Percentiles rank a stretch among this genome's conserved stretches.
These are phyloP conservation scores for Fusarium sublunatum DNA, from an alignment of 2,329 filamentous ascomycete genomes.

Conservation along the genomic window DNA sequence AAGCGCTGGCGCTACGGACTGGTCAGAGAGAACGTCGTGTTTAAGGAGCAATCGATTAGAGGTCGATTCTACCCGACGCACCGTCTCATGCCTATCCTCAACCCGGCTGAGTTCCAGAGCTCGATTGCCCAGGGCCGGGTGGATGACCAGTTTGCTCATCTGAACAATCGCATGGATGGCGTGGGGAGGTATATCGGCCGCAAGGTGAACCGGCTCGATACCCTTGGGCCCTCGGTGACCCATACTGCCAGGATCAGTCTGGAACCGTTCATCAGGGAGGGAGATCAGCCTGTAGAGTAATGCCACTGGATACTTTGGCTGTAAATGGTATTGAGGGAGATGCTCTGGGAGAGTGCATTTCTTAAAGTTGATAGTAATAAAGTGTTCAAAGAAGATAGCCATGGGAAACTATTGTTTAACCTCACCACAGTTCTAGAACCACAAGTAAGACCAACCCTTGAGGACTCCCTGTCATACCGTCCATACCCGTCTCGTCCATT, in stretches of 20 bases:
- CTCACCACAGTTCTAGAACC: constrained; percentile 5
- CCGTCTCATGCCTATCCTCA: constrained; percentile 63
- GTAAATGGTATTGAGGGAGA: constrained; percentile 12
- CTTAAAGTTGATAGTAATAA: constrained; percentile 7
- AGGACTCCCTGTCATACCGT: neutral
- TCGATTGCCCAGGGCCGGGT: constrained; percentile 54
- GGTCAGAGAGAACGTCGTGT: constrained; percentile 58
- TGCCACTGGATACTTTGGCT: constrained; percentile 2
- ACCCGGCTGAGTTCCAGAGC: constrained; percentile 53
- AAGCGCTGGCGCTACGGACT: constrained; percentile 54
- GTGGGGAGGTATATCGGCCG: constrained; percentile 55
- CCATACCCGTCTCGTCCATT: constrained; percentile 4
- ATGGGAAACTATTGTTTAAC: neutral
- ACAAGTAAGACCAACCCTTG: neutral
- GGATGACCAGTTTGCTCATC: constrained; percentile 58
- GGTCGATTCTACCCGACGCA: constrained; percentile 70
- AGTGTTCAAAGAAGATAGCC: constrained; percentile 18
- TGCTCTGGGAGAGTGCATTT: constrained; percentile 12
- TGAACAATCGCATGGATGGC: constrained; percentile 66
- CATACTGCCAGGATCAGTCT: constrained; percentile 50
- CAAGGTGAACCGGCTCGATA: constrained; percentile 55
- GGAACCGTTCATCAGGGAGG: constrained; percentile 54
- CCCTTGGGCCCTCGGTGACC: constrained; percentile 57
- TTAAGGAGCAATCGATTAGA: constrained; percentile 61
- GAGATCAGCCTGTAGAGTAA: constrained; percentile 36